Percentiles rank a stretch among this genome's conserved stretches.
These are phyloP conservation scores for Vickermania spadyakhi DNA, from an alignment of 208 protist genomes.

Conservation along the genomic window DNA sequence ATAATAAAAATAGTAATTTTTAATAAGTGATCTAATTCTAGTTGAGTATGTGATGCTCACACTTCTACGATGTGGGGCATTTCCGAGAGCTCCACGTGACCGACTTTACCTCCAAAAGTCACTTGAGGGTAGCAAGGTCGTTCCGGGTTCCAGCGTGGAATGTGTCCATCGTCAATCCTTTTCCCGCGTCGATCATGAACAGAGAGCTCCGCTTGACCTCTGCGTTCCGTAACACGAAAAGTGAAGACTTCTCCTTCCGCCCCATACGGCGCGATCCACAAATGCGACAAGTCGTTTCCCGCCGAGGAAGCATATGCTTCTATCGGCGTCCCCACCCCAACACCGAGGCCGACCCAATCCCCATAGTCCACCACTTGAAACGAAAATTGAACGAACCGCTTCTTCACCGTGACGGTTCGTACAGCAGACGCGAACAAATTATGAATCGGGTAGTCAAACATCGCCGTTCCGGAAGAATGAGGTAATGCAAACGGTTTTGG, in stretches of 20 bases:
- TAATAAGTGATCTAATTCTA: too few species aligned
- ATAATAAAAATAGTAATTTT: too few species aligned
- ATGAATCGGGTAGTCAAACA: conserved; percentile 62
- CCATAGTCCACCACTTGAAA: conserved; percentile 66
- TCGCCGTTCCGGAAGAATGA: conserved; percentile 53
- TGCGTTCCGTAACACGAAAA: conserved; percentile 42
- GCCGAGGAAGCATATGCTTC: conserved; percentile 36
- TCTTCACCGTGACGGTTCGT: conserved; percentile 9
- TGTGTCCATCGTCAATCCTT: conserved; percentile 61
- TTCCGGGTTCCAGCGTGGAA: conserved; percentile 71
- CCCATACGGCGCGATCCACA: conserved; percentile 64
- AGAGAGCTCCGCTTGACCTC: conserved; percentile 60
- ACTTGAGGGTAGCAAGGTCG: conserved; percentile 71
- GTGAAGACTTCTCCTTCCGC: conserved; percentile 21
- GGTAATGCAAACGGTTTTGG: conserved; percentile 19
- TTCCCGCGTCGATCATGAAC: conserved; percentile 58
- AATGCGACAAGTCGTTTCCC: conserved; percentile 62
- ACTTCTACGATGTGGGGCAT: conserved; percentile 28
- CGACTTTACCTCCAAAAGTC: conserved; percentile 73
- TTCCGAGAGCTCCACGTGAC: conserved; percentile 51
- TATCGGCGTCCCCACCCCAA: conserved; percentile 64
- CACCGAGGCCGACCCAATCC: conserved; percentile 82
- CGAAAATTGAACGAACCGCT: conserved; percentile 35
- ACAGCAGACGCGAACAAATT: conserved; percentile 29
- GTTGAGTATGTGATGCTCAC: too few species aligned